Percentiles rank a stretch among this genome's conserved stretches.
These are phyloP conservation scores for Prunella vulgaris DNA, from an alignment of 257 asterid species.

Conservation along the genomic window DNA sequence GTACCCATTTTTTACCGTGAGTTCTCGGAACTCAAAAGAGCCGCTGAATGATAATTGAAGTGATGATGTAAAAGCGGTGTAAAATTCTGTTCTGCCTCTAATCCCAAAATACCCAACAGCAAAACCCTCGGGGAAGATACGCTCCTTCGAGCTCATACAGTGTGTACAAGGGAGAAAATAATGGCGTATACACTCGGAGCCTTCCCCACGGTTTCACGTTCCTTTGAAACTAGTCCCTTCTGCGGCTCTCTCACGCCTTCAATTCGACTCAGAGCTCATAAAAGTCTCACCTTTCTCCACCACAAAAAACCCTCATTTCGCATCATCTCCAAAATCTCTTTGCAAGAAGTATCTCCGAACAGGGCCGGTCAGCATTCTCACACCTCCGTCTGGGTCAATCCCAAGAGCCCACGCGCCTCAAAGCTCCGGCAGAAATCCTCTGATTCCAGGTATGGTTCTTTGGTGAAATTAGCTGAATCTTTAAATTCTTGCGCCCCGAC, in stretches of 20 bases:
- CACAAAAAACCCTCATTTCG: constrained; percentile 22
- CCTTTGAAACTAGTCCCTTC: constrained; percentile 40
- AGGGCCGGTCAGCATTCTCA: constrained; percentile 12
- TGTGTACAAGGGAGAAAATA: neutral
- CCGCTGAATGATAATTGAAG: no score
- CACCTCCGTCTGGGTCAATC: constrained; percentile 75
- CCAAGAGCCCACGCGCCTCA: constrained; percentile 62
- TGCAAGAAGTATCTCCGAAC: constrained; percentile 26
- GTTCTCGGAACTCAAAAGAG: no score
- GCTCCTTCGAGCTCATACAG: no score
- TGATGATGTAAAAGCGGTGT: no score
- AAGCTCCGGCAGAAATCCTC: constrained; percentile 42
- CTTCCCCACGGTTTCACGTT: constrained; percentile 36
- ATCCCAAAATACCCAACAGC: no score
- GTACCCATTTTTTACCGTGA: no score
- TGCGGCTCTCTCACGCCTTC: constrained; percentile 36
- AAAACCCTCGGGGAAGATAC: no score
- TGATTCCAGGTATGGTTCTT: constrained; percentile 62
- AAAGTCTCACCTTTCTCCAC: constrained; percentile 27
- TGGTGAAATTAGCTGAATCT: constrained; percentile 44
- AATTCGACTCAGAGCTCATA: constrained; percentile 27
- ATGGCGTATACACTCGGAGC: constrained; percentile 54
- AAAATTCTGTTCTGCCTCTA: no score
- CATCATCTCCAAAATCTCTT: constrained; percentile 31
- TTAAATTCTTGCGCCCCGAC: constrained; percentile 50